Evolutionary conservation across 2,329 filamentous ascomycete genomes (phyloP), one percentile per base, ranked within the genome.

Genomic region (Monilinia polystroma): DNA sequence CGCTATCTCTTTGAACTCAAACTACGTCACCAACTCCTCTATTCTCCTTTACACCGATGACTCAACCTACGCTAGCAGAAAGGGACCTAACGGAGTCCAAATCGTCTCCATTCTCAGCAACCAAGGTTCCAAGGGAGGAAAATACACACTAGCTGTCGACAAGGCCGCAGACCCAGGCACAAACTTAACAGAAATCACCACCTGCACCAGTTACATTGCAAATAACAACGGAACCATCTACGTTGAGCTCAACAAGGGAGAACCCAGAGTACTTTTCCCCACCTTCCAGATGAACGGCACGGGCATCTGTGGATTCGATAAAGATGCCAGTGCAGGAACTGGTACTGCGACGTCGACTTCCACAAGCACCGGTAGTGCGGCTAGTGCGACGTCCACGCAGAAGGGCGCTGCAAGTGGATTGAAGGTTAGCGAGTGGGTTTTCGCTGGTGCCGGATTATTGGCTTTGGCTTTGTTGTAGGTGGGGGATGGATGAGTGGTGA

Each of bases 71-170:
- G 70, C 64, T 0, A 23, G 70, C 10, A 54, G 68, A 8, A 73
- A 73, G 57, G 72, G 72, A 1, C 32, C 67, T 29, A 57, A 52
- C 11, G 64, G 64, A 29, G 63, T 58, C 0, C 69, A 70, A 51
- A 67, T 68, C 0, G 49, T 73, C 26, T 73, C 75, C 23, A 71
- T 80, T 7, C 77, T 78, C 68, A 78, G 76, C 63, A 81, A 81
- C 68, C 71, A 75, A 8, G 80, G 80, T 16, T 68, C 47, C 2
- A 32, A 63, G 11, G 68, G 64, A 2, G 65, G 45, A 23, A 23
- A n/a, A 8, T 65, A 68, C n/a, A 67, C 18, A 8, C 18, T 67
- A 10, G 29, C 10, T 23, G 59, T 70, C 16, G 26, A 55, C 18
- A 52, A 58, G n/a, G 65, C 57, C 14, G 69, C 60, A 1, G 66